These are phyloP conservation scores for Rhodocollybia butyracea DNA, from an alignment of 768 basidiomycete genomes.

Conservation along the genomic window DNA sequence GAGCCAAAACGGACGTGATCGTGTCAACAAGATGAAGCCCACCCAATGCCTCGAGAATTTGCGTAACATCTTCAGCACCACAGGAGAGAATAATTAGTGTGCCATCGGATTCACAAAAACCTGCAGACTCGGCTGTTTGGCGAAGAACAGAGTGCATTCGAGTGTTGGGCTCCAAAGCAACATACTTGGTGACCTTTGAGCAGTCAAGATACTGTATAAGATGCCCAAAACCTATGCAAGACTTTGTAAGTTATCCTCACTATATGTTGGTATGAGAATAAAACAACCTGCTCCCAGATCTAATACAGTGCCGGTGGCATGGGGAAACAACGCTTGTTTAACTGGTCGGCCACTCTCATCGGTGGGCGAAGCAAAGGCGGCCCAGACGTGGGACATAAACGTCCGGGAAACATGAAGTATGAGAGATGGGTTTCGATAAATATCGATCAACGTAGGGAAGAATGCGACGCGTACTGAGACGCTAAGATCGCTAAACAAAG, in stretches of 20 bases:
- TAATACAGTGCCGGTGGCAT: conserved; percentile 2
- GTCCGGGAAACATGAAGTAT: conserved; percentile 33
- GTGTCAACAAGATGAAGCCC: conserved; percentile 45
- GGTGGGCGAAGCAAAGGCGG: conserved; percentile 27
- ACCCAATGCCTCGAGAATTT: conserved; percentile 41
- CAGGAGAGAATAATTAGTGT: conserved; percentile 56
- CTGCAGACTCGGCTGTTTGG: conserved; percentile 41
- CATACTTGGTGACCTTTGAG: conserved; percentile 53
- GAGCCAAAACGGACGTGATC: conserved; percentile 58
- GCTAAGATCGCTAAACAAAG: conserved; percentile 27
- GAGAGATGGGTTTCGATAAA: conserved; percentile 27
- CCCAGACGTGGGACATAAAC: conserved; percentile 44
- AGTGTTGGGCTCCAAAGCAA: conserved; percentile 70
- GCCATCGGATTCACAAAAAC: conserved; percentile 51
- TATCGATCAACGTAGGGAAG: conserved; percentile 28
- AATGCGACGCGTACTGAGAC: conserved; percentile 27
- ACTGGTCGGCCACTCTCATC: conserved; percentile 26
- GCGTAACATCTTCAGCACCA: conserved; percentile 56
- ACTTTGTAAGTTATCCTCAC: not conserved
- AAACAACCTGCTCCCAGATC: conserved; percentile 4
- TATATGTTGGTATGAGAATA: not conserved
- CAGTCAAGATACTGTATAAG: conserved; percentile 58
- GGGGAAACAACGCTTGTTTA: conserved; percentile 17
- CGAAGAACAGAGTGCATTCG: conserved; percentile 61
- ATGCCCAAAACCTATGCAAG: conserved; percentile 57